Evolutionary conservation across 805 yeast species (phyloP).

Genomic region (Candida bentonensis): DNA sequence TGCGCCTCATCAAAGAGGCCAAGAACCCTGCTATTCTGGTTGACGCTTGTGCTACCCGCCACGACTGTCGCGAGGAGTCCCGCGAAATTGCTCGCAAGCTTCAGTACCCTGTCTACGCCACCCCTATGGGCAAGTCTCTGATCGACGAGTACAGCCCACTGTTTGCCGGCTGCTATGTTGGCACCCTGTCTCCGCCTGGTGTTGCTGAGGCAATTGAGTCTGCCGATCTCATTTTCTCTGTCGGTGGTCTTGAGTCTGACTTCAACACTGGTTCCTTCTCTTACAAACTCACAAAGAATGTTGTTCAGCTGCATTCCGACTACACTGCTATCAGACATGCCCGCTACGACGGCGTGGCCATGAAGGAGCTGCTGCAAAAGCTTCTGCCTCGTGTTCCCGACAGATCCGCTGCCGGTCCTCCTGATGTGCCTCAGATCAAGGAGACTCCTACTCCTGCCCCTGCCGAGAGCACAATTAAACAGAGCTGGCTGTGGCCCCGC

Average conservation of each 20-base stretch:
- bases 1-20: constrained; percentile 41
- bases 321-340: constrained; percentile 38
- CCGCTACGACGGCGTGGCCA: constrained; percentile 37
- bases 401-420: constrained; percentile 30
- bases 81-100: constrained; percentile 47
- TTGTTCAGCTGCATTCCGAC: constrained; percentile 43
- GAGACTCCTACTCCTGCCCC: constrained; percentile 35
- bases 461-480: constrained; percentile 27
- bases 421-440: constrained; percentile 44
- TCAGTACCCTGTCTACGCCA: constrained; percentile 68
- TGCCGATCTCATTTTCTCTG: constrained; percentile 60
- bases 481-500: constrained; percentile 37
- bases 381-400: constrained; percentile 22
- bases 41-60: constrained; percentile 81
- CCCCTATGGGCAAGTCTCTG: constrained; percentile 83
- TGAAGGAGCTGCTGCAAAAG: constrained; percentile 29
- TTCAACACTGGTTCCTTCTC: constrained; percentile 79
- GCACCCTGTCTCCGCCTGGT: constrained; percentile 60
- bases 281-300: constrained; percentile 39
- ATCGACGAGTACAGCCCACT: constrained; percentile 59
- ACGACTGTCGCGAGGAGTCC: constrained; percentile 52
- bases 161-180: constrained; percentile 79
- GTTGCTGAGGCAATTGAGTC: constrained; percentile 60
- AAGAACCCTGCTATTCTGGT: constrained; percentile 62
- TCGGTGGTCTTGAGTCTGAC: constrained; percentile 76